Evolutionary conservation across 495 filamentous ascomycete genomes (phyloP).

Genomic region (Trichodelitschia bisporula): DNA sequence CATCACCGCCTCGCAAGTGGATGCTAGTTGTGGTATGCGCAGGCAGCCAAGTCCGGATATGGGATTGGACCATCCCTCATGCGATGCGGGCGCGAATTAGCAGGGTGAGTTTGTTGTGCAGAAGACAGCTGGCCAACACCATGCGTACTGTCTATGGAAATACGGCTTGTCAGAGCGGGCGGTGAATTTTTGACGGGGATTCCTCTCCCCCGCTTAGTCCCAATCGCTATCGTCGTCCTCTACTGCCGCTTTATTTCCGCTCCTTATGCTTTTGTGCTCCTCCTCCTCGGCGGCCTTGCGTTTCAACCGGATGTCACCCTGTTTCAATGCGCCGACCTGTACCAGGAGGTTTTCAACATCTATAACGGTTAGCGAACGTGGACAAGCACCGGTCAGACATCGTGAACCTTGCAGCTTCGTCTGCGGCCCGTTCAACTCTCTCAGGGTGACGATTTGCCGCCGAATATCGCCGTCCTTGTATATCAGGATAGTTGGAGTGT

Average conservation of each 20-base stretch:
- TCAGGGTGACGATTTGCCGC: conserved; percentile 67
- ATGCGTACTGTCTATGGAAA: too few species aligned
- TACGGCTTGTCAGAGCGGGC: too few species aligned
- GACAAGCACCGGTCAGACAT: too few species aligned
- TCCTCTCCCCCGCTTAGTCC: conserved; percentile 12
- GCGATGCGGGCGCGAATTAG: too few species aligned
- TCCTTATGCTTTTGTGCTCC: conserved; percentile 20
- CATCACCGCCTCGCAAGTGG: too few species aligned
- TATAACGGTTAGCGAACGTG: too few species aligned
- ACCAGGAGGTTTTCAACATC: conserved; percentile 57
- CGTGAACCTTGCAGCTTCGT: conserved; percentile 37
- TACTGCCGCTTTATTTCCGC: conserved; percentile 1
- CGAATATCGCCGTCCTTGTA: conserved; percentile 82
- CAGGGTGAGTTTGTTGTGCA: too few species aligned
- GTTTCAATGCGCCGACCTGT: conserved; percentile 49
- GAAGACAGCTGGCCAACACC: too few species aligned
- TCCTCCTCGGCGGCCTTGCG: conserved; percentile 33
- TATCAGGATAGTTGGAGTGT: conserved; percentile 81
- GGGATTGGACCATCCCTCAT: too few species aligned
- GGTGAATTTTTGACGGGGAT: too few species aligned
- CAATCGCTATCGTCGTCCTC: conserved; percentile 16
- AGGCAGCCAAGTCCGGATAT: too few species aligned
- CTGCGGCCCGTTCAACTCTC: conserved; percentile 42
- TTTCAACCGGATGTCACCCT: conserved; percentile 53
- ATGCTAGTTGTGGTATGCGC: too few species aligned